Base-by-base conservation (phyloP, 2,329 filamentous ascomycete genomes). In the Fusarium redolens region DNA sequence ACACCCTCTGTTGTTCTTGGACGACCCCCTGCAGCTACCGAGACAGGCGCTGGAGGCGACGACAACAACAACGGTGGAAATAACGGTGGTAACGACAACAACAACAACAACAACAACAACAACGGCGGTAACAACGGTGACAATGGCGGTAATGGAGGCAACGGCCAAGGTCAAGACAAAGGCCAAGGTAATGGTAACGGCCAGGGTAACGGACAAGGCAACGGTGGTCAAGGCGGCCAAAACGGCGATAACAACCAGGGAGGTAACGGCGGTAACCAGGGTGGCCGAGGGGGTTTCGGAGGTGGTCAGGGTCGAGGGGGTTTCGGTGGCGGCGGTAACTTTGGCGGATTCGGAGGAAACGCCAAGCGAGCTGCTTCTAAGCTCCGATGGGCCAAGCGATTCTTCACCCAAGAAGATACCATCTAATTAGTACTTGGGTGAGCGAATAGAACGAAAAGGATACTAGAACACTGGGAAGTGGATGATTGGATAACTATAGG, bases 1-100 rank as follows among this genome's bases (percentile, higher is more conserved):
- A 85, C 84, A 5, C 79, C 79, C 1, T 65, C 65, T 15, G 75
- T 80, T 31, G 65, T 59, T 35, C 69, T 75, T n/a, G 69, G 74
- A 1, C 51, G 58, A n/a, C 67, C 64, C 14, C 61, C 61, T 47
- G 60, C 40, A 9, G 62, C 59, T 14, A 64, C 40, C 5, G 33
- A 45, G 37, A 63, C 56, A 10, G 72, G 50, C 15, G 57, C 73
- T 33, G 50, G 18, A 28, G 41, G 44, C 4, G 62, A 40, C 28
- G 66, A 50, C 14, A 44, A 31, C 12, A 71, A 61, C 25, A 71
- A 71, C 30, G 44, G 48, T 4, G 38, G 30, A 1, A 63, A 71
- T 7, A 61, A 62, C 11, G 56, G 57, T 2, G 52, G 54, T 7
- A 51, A 35, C 5, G n/a, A n/a, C 11, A 22, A 33, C 12, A 50